phyloP scores from a whole-genome alignment of 306 rosid species.

The Hippophae tibetana region DNA sequence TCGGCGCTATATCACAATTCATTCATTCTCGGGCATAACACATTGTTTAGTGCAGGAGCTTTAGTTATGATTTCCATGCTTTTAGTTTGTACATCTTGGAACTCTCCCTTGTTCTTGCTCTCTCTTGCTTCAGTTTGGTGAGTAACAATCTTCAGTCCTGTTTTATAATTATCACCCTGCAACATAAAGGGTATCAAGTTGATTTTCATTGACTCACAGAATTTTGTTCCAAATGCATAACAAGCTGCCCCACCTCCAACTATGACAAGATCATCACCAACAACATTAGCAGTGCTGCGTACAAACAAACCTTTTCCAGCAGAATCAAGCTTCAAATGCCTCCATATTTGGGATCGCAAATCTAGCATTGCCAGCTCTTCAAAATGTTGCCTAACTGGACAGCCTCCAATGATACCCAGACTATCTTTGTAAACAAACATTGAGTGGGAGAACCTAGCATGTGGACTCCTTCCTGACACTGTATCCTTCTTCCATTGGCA shows the following conservation, averaged over 20 bases:
- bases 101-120: slow-evolving; percentile 16
- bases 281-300: slow-evolving; percentile 61
- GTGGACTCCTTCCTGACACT: slow-evolving; percentile 61
- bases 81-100: slow-evolving; percentile 22
- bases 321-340: slow-evolving; percentile 58
- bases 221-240: slow-evolving; percentile 94
- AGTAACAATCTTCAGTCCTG: slow-evolving; percentile 17
- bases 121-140: slow-evolving; percentile 23
- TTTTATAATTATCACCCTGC: slow-evolving; percentile 25
- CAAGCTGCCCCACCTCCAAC: slow-evolving; percentile 92
- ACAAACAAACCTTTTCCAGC: slow-evolving; percentile 67
- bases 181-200: slow-evolving; percentile 35
- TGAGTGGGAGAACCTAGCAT: slow-evolving; percentile 88
- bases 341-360: slow-evolving; percentile 48
- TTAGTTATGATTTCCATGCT: slow-evolving; percentile 24
- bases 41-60: slow-evolving; percentile 23
- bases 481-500: slow-evolving; percentile 66
- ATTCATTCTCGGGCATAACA: too few species aligned
- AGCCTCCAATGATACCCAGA: slow-evolving; percentile 87
- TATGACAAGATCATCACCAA: slow-evolving; percentile 64
- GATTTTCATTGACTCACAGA: slow-evolving; percentile 75
- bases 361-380: slow-evolving; percentile 77
- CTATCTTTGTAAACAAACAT: slow-evolving; percentile 60
- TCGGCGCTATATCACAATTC: too few species aligned
- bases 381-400: slow-evolving; percentile 68